These are phyloP conservation scores for Akanthomyces dipterigenus DNA, from an alignment of 2,329 filamentous ascomycete species.

Conservation along the genomic window DNA sequence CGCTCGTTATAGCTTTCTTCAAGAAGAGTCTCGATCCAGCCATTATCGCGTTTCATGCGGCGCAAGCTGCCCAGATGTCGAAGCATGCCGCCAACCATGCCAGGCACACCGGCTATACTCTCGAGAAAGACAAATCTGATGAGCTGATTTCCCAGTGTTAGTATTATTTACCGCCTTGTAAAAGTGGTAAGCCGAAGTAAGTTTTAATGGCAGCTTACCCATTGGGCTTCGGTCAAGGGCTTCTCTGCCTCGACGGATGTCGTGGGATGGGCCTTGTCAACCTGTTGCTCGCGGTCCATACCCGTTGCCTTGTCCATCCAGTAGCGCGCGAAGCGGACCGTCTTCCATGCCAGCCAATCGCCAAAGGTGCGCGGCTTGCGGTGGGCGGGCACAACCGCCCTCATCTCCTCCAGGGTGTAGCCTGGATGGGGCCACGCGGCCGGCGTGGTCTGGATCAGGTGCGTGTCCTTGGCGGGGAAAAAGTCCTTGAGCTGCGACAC, in stretches of 20 bases:
- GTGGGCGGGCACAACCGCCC: slow-evolving; percentile 65
- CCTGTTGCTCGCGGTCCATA: slow-evolving; percentile 62
- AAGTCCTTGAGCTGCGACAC: slow-evolving; percentile 45
- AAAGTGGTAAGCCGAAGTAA: background rate
- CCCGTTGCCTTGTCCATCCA: slow-evolving; percentile 78
- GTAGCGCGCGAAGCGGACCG: slow-evolving; percentile 70
- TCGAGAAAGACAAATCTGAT: slow-evolving; percentile 89
- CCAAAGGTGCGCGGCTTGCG: slow-evolving; percentile 64
- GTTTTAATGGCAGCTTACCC: slow-evolving; percentile 39
- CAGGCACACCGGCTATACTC: slow-evolving; percentile 87
- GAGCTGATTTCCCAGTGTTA: slow-evolving; percentile 37
- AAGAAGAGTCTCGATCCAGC: slow-evolving; percentile 89
- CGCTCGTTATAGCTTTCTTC: slow-evolving; percentile 90
- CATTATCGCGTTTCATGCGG: slow-evolving; percentile 85
- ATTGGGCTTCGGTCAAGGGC: slow-evolving; percentile 77
- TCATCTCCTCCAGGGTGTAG: slow-evolving; percentile 77
- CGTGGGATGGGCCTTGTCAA: slow-evolving; percentile 50
- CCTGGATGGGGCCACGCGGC: slow-evolving; percentile 65
- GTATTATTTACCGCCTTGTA: background rate
- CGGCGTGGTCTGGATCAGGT: slow-evolving; percentile 54
- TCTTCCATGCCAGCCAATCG: slow-evolving; percentile 71
- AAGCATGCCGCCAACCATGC: slow-evolving; percentile 95
- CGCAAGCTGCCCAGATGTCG: slow-evolving; percentile 80
- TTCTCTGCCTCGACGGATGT: slow-evolving; percentile 45
- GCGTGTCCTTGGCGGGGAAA: slow-evolving; percentile 56